Conservation (phyloP, 345 rosid genomes). For the Gossypioides kirkii region DNA sequence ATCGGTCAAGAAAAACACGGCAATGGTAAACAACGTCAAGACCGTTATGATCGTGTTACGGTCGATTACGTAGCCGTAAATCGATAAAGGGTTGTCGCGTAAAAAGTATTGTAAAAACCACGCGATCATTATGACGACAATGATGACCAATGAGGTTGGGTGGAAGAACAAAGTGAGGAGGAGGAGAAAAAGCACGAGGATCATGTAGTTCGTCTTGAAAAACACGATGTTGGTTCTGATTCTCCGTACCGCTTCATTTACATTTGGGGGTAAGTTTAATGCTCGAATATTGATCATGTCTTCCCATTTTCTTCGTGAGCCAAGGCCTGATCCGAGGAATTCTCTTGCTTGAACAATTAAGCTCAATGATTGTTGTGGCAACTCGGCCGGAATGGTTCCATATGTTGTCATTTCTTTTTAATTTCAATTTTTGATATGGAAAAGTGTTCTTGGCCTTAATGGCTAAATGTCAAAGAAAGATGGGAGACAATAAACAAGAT, state of each 20-base stretch:
- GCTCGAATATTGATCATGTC: slow-evolving; percentile 41
- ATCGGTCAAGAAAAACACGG: slow-evolving; percentile 35
- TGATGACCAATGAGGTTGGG: slow-evolving; percentile 40
- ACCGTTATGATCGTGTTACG: slow-evolving; percentile 31
- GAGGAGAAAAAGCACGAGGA: slow-evolving; percentile 29
- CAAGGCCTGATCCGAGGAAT: slow-evolving; percentile 30
- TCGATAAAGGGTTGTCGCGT: slow-evolving; percentile 36
- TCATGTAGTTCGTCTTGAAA: slow-evolving; percentile 45
- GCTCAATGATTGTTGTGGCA: slow-evolving; percentile 11
- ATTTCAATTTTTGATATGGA: neutral
- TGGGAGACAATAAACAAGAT: neutral
- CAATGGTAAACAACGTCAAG: slow-evolving; percentile 34
- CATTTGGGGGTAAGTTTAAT: slow-evolving; percentile 32
- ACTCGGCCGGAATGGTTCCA: slow-evolving; percentile 41
- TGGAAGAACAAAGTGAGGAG: slow-evolving; percentile 52
- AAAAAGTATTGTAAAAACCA: slow-evolving; percentile 54
- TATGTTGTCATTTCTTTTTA: slow-evolving; percentile 37
- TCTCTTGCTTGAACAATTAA: slow-evolving; percentile 29
- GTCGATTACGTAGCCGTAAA: slow-evolving; percentile 33
- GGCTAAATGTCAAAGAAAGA: neutral
- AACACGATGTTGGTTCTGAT: slow-evolving; percentile 30
- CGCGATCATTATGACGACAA: slow-evolving; percentile 31
- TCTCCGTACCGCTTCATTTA: slow-evolving; percentile 26
- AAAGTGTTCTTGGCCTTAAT: neutral
- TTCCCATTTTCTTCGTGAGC: slow-evolving; percentile 48